Evolutionary conservation across 2,329 filamentous ascomycete species (phyloP), one percentile per base, ranked within the genome.

Genomic region (Trichoderma lentiforme): DNA sequence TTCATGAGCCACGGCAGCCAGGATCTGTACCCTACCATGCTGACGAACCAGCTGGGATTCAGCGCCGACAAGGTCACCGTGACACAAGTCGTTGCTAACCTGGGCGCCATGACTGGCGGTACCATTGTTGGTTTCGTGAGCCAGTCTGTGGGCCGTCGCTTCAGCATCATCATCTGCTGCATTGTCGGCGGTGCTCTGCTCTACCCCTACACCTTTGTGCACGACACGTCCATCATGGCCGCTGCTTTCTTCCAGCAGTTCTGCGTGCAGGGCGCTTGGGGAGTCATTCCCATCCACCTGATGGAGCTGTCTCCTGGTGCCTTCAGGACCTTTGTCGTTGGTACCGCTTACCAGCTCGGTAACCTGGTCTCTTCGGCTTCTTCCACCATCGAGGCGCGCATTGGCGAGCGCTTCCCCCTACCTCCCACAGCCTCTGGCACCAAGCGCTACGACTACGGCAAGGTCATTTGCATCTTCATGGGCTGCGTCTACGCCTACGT

Each of bases 391-490:
- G 91, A 95, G 80, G 87, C 91, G 1, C 91, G 88, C 0, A 90
- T 94, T 47, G 92, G 92, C 43, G 91, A 94, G 81, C 83, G 85
- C 1, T 96, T 93, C 79, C 93, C 93, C 0, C 85, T 97, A 3
- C 85, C 90, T 0, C 83, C 88, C 0, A 87, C 86, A 1, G 79
- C 85, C 21, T 79, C 81, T 1, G 85, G 83, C 0, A 80, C 82
- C 36, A 80, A 82, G 61, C 84, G 91, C 3, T 93, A 91, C 80
- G 83, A 93, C 72, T 97, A 97, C 76, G 93, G 93, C 51, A 91
- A 91, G 76, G 93, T 97, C 11, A 95, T 97, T 74, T 93, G 91
- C 78, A 96, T 97, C 78, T 97, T 97, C 82, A 94, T 97, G 92
- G 94, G 87, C 1, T 94, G 91, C 75, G 93, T 97, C 1, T 97